Conservation (phyloP, 2,329 filamentous ascomycete species). For the Tolypocladium tropicale region DNA sequence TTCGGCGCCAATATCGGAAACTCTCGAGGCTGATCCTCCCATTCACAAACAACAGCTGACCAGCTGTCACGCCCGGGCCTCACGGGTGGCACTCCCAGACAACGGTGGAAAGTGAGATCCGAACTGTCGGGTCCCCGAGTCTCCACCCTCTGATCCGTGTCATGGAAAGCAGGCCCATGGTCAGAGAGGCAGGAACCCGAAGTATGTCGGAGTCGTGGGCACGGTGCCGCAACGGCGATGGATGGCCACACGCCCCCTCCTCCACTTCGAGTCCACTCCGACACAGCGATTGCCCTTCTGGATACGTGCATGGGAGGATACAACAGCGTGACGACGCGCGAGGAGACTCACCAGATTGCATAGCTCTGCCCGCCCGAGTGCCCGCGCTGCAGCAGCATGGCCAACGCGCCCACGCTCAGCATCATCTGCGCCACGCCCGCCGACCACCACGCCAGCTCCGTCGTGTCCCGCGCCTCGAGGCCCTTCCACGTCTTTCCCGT, state of each 20-base stretch:
- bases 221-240: no score
- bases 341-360: constrained; percentile 33
- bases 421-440: constrained; percentile 32
- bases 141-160: background rate
- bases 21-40: background rate
- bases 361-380: constrained; percentile 39
- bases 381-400: constrained; percentile 32
- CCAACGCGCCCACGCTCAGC: constrained; percentile 27
- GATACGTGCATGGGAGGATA: background rate
- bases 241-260: background rate
- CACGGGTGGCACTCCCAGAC: background rate
- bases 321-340: background rate
- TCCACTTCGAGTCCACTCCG: background rate
- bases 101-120: background rate
- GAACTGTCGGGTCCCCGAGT: background rate
- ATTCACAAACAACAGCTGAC: background rate
- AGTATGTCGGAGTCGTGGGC: background rate
- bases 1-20: background rate
- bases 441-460: constrained; percentile 39
- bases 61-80: background rate
- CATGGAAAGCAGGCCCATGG: background rate
- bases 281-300: background rate
- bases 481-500: constrained; percentile 32
- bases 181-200: background rate
- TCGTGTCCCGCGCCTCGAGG: constrained; percentile 31